Base-by-base conservation (phyloP, 208 protist genomes). In the Leishmania aethiopica region DNA sequence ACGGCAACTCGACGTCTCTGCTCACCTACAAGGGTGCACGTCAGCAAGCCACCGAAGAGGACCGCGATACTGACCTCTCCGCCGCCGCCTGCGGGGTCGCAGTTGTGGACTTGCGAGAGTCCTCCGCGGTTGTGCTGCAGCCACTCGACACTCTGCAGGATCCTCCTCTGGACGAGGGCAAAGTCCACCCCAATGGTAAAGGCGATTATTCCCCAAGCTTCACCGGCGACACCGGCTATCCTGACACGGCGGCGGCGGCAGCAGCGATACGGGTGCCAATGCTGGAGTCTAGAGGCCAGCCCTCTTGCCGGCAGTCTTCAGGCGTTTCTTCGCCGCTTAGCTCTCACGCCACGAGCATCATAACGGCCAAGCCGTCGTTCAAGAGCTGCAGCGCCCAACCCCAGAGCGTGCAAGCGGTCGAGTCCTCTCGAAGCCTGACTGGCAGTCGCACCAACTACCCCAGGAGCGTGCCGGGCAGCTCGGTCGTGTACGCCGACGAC, bases 81-180 rank as follows among this genome's bases (percentile, higher is more conserved):
- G 42, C 10, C 32, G 8, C 71, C n/a, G 11, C 47, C 22, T 35
- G 49, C 28, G 40, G 45, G 2, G 15, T 3, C 22, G 17, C 40
- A 15, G 25, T 35, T 28, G 19, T 40, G 5, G 55, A 11, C 79
- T n/a, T n/a, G 42, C 67, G 53, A 60, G 53, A 67, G 40, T 69
- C 80, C 13, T 83, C 74, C 47, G 19, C 53, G 4, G 80, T 83
- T 17, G 35, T 62, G 3, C 55, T 83, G 19, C 55, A 75, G 45
- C 75, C 66, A 4, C 57, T 67, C 15, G 80, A 79, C 19, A 51
- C 69, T 25, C 32, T 83, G 53, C 80, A 25, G 28, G 35, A 66
- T 7, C n/a, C 37, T 28, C 51, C 80, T 5, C 74, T 74, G 19
- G 57, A 64, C 37, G 57, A 71, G 32, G 32, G 66, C 77, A 57